A percentile compares a stretch with the other conserved stretches of the same genome.
Evolutionary conservation across 768 basidiomycete species (phyloP).

Genomic region (Lyophyllum shimeji): DNA sequence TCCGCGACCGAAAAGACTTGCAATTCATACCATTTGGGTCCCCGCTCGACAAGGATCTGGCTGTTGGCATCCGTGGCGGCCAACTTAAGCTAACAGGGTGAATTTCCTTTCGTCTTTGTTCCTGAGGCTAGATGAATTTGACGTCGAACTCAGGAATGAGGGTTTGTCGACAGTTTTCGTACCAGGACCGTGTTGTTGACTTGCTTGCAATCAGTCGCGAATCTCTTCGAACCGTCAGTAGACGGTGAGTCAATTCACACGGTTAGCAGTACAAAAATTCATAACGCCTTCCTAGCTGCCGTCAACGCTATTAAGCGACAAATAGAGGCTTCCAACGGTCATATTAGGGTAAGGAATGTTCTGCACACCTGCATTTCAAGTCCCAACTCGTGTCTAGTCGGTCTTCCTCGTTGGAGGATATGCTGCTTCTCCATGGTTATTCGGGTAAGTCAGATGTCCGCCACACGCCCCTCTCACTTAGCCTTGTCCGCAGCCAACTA

Average conservation of each 20-base stretch:
- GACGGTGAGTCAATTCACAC: slow-evolving; percentile 36
- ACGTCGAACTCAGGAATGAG: slow-evolving; percentile 26
- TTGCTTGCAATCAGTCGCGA: slow-evolving; percentile 52
- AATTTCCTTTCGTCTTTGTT: slow-evolving; percentile 14
- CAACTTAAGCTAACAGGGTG: slow-evolving; percentile 73
- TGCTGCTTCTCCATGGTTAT: slow-evolving; percentile 81
- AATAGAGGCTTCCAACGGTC: slow-evolving; percentile 65
- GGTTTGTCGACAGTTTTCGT: slow-evolving; percentile 17
- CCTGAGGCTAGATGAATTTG: neutral
- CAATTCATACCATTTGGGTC: slow-evolving; percentile 80
- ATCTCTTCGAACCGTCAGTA: slow-evolving; percentile 78
- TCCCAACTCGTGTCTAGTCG: slow-evolving; percentile 41
- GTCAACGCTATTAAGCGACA: slow-evolving; percentile 67
- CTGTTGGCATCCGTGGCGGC: slow-evolving; percentile 71
- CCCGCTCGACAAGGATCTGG: slow-evolving; percentile 69
- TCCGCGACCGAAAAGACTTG: slow-evolving; percentile 63
- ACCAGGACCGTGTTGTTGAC: neutral
- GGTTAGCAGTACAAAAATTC: neutral
- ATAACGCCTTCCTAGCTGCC: slow-evolving; percentile 44
- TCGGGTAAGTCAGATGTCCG: slow-evolving; percentile 32
- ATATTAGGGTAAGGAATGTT: slow-evolving; percentile 52
- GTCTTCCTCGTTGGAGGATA: slow-evolving; percentile 84
- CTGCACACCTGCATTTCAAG: neutral
- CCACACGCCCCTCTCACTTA: no score
- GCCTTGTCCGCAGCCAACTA: slow-evolving; percentile 44